Base-by-base conservation (phyloP, 768 basidiomycete genomes). In the Ramaria sp. region DNA sequence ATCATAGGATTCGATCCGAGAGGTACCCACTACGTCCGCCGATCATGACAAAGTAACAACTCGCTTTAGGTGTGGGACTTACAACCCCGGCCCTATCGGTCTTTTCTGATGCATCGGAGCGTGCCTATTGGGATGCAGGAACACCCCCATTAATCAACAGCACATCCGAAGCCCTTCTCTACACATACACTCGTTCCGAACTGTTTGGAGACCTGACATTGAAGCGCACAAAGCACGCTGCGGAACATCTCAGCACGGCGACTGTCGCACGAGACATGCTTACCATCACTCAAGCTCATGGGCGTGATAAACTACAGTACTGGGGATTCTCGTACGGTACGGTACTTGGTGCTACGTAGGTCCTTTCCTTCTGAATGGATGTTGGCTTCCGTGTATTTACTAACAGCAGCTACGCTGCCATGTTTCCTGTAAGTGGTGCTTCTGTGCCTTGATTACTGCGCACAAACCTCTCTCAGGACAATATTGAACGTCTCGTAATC, bases 1-100 rank as follows among this genome's bases (percentile, higher is more conserved):
- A 57, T 76, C 3, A 66, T 78, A 8, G 67, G 72, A 2, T 76
- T 76, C 57, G 76, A 78, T 59, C 74, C 74, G 15, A 59, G 74
- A 63, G 74, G 73, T 22, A 7, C 12, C 13, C 56, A 4, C 20
- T 13, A n/a, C 18, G 13, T 44, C 1, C 22, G 13, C 2, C 2
- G 32, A 34, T 30, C 10, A 15, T 20, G 8, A 3, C 5, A 5
- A n/a, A 27, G 3, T 36, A 3, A 22, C 42, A 48, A 18, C n/a
- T 8, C 30, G 22, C 25, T 44, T 28, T 22, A 57, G 56, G 56
- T 25, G 44, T 57, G 16, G 56, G 50, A 10, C 18, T 16, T 4
- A 56, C 57, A 22, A 58, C 57, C 4, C 57, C 57, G 1, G 12
- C 32, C 5, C 32, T 56, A 20, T 6, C n/a, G 4, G 20, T 44